Evolutionary conservation across 345 rosid genomes (phyloP).

Genomic region (Brassica cretica): DNA sequence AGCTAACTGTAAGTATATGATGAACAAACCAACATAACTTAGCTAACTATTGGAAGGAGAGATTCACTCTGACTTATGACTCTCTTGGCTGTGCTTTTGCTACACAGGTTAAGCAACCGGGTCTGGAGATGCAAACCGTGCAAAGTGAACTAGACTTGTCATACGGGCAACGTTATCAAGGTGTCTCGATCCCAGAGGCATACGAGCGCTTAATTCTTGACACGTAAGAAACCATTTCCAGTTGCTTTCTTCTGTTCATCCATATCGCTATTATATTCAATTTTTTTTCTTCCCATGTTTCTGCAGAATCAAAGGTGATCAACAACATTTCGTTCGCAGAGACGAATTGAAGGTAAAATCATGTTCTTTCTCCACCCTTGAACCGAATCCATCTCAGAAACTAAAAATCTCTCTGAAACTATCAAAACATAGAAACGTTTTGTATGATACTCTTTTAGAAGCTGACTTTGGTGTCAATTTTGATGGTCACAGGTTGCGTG

Average conservation of each 20-base stretch:
- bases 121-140: slow-evolving; percentile 85
- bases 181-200: slow-evolving; percentile 84
- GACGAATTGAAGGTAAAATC: slow-evolving; percentile 85
- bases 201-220: slow-evolving; percentile 95
- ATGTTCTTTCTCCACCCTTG: neutral
- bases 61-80: slow-evolving; percentile 1
- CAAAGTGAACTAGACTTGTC: slow-evolving; percentile 99
- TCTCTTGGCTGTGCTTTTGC: slow-evolving; percentile 23
- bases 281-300: slow-evolving; percentile 1
- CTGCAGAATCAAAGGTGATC: slow-evolving; percentile 87
- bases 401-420: neutral
- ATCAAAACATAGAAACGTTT: neutral
- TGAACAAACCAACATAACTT: neutral
- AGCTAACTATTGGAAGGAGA: neutral
- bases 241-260: neutral
- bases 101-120: slow-evolving; percentile 94
- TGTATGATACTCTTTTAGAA: neutral
- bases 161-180: slow-evolving; percentile 85
- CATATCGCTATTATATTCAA: neutral
- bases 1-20: slow-evolving; percentile 68
- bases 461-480: neutral
- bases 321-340: slow-evolving; percentile 97
- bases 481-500: slow-evolving; percentile 74
- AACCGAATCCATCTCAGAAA: neutral
- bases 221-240: slow-evolving; percentile 53